Base-by-base conservation (phyloP, 1,139 yeast species). In the Lodderomyces beijingensis region DNA sequence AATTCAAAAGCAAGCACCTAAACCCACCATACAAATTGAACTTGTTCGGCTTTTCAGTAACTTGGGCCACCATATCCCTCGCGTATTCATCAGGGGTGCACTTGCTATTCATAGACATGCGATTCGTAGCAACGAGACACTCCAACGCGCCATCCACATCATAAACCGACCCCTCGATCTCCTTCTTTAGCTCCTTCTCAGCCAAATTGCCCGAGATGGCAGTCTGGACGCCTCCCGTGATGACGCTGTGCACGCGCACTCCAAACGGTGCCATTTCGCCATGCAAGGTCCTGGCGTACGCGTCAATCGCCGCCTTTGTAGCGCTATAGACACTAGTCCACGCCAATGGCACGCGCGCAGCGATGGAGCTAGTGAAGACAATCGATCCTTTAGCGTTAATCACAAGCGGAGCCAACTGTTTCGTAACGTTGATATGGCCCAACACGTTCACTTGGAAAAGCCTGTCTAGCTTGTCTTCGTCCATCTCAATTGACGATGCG, bases 231-330 rank as follows among this genome's bases (percentile, higher is more conserved):
- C 65, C 69, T 3, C 71, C 70, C 5, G 70, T 62, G 20, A 63
- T 60, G 4, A 65, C 56, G 28, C 59, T 50, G 41, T 62, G 62
- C 5, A 65, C 71, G 15, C 46, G 37, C 6, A 60, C 66, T 0
- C 60, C 67, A 36, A 60, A 61, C 0, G 69, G 69, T 33, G 46
- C 44, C 58, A 85, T 52, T 55, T 85, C 94, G 20, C 81, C 50
- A 30, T 81, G 74, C 36, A 84, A 61, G 2, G 70, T 69, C 33
- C 72, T 67, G 1, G 86, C 83, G 51, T 78, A 85, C 39, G 74
- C 78, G 48, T 81, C 86, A 36, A 85, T 74, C 1, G 93, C 93
- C 2, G 93, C 87, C 40, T 65, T 64, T 25, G 67, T 55, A 4
- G 69, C 50, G 38, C 58, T 51, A 42, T 64, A 65, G 13, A 50